phyloP scores from a whole-genome alignment of 768 basidiomycete genomes.

The Lactifluus piperatus region DNA sequence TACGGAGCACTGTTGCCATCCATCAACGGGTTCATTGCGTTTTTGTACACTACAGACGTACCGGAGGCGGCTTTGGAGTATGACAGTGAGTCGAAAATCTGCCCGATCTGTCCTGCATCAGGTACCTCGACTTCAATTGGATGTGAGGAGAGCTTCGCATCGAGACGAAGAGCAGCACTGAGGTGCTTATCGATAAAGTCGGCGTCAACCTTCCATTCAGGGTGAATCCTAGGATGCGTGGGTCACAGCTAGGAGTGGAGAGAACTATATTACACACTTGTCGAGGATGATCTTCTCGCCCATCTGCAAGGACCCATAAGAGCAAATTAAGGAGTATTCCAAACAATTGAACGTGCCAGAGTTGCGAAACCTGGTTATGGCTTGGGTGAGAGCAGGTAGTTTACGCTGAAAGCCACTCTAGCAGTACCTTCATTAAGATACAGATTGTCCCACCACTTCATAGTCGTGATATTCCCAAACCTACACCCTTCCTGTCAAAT shows the following conservation, averaged over 20 bases:
- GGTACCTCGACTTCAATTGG: conserved; percentile 89
- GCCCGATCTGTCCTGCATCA: conserved; percentile 62
- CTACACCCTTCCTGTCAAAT: conserved; percentile 26
- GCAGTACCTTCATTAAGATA: conserved; percentile 81
- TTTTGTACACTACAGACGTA: conserved; percentile 25
- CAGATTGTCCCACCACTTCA: conserved; percentile 88
- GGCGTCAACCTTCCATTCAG: conserved; percentile 80
- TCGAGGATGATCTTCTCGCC: conserved; percentile 34
- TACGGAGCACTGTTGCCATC: conserved; percentile 62
- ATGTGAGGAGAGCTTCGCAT: conserved; percentile 82
- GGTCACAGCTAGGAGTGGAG: neutral
- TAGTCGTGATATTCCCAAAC: conserved; percentile 92
- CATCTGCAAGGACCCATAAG: conserved; percentile 30
- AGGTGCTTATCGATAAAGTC: conserved; percentile 76
- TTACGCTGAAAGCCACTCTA: neutral
- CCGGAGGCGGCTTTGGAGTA: conserved; percentile 81
- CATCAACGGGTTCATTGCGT: neutral
- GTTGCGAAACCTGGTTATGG: conserved; percentile 75
- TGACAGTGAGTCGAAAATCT: conserved; percentile 86
- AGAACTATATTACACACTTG: neutral
- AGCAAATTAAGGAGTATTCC: conserved; percentile 9
- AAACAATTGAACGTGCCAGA: conserved; percentile 41
- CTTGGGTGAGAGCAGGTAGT: conserved; percentile 1
- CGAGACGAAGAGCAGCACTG: conserved; percentile 67
- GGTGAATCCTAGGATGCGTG: conserved; percentile 48